Evolutionary conservation across 164 flowering plant genomes (phyloP).

Genomic region (Berberis thunbergii): DNA sequence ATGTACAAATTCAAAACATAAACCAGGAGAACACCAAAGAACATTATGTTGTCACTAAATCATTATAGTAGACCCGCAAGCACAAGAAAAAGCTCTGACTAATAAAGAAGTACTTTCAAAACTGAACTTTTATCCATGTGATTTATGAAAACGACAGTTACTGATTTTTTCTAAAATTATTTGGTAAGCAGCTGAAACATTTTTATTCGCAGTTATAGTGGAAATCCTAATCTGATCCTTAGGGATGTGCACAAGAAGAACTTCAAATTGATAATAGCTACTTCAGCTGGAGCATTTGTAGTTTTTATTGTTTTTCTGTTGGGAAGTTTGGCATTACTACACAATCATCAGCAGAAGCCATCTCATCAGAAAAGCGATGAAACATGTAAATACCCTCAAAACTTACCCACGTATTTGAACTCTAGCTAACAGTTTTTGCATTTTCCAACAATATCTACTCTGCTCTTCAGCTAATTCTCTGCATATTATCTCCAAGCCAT

Average conservation of each 20-base stretch:
- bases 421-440: not conserved
- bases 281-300: constrained; percentile 38
- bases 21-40: too few relatives aligned
- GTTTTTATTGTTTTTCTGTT: constrained; percentile 33
- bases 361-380: not conserved
- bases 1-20: too few relatives aligned
- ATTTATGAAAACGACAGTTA: too few relatives aligned
- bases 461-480: constrained; percentile 35
- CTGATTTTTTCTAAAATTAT: not conserved
- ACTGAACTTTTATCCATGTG: too few relatives aligned
- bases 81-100: too few relatives aligned
- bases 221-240: constrained; percentile 45
- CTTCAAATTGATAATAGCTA: constrained; percentile 40
- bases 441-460: not conserved
- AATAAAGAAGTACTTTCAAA: too few relatives aligned
- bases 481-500: constrained; percentile 31
- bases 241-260: constrained; percentile 21
- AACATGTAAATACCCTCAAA: constrained; percentile 23
- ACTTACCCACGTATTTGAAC: not conserved
- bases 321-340: constrained; percentile 35
- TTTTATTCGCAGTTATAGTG: constrained; percentile 49
- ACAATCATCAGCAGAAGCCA: constrained; percentile 24
- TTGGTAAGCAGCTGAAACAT: constrained; percentile 3
- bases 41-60: too few relatives aligned
- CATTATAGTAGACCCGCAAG: too few relatives aligned